Conservation (phyloP, 1,139 yeast species). For the Spencermartinsiella ligniputridi region DNA sequence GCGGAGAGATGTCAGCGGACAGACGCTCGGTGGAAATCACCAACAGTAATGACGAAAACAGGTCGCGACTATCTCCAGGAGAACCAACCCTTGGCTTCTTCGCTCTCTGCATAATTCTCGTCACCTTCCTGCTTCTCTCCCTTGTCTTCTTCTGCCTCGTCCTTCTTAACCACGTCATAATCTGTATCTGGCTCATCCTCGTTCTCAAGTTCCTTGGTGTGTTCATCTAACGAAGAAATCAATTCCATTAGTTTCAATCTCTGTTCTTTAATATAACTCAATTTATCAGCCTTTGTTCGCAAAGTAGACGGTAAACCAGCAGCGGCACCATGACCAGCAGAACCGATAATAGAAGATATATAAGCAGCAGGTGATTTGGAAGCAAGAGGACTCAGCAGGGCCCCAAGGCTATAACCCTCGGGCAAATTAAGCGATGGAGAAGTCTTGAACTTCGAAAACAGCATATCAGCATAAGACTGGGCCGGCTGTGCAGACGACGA, state of each 20-base stretch:
- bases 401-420: slow-evolving; percentile 6
- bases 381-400: slow-evolving; percentile 3
- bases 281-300: slow-evolving; percentile 17
- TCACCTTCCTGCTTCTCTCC: not conserved
- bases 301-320: slow-evolving; percentile 12
- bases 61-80: slow-evolving; percentile 13
- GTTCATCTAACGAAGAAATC: slow-evolving; percentile 20
- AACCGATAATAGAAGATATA: slow-evolving; percentile 5
- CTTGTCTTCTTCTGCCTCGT: slow-evolving; percentile 17
- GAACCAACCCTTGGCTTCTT: slow-evolving; percentile 18
- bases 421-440: slow-evolving; percentile 12
- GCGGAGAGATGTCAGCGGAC: no score
- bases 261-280: slow-evolving; percentile 18
- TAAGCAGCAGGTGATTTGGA: slow-evolving; percentile 7
- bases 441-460: slow-evolving; percentile 28
- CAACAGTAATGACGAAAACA: no score
- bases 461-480: slow-evolving; percentile 19
- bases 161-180: slow-evolving; percentile 26
- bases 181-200: slow-evolving; percentile 10
- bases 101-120: not conserved
- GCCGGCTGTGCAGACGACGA: not conserved
- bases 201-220: slow-evolving; percentile 18
- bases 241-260: slow-evolving; percentile 18
- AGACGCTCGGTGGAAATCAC: no score
- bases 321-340: slow-evolving; percentile 6